Evolutionary conservation across 169 alveolate species (phyloP).

Genomic region (Eimeria necatrix): DNA sequence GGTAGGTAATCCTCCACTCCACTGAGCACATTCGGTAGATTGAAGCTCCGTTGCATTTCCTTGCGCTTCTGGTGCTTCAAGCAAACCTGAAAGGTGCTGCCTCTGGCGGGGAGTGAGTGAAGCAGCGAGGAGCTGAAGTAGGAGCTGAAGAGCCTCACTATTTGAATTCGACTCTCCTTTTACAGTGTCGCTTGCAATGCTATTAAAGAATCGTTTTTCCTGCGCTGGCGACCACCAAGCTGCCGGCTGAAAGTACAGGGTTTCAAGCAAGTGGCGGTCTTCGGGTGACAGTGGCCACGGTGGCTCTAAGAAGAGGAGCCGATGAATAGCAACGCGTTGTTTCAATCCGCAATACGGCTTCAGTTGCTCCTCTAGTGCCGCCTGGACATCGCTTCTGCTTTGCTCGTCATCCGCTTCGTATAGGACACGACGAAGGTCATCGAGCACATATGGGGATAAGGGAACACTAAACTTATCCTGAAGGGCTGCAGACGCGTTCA

Average conservation of each 20-base stretch:
- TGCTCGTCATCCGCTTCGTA: background rate
- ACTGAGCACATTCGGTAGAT: background rate
- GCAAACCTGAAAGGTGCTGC: background rate
- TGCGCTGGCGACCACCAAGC: constrained; percentile 58
- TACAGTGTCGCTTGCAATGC: background rate
- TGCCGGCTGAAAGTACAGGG: constrained; percentile 4
- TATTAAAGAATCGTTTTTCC: constrained; percentile 21
- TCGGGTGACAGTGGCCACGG: constrained; percentile 50
- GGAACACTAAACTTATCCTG: background rate
- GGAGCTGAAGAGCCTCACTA: background rate
- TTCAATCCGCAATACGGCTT: background rate
- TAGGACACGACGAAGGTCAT: background rate
- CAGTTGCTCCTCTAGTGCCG: constrained; percentile 35
- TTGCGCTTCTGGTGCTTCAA: background rate
- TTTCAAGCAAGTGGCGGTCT: constrained; percentile 16
- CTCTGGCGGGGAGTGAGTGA: constrained; percentile 19
- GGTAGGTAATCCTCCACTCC: background rate
- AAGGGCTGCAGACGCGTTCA: constrained; percentile 18
- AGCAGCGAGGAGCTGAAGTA: constrained; percentile 5
- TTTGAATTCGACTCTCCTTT: background rate
- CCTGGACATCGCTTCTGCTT: constrained; percentile 26
- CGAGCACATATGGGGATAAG: background rate
- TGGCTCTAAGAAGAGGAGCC: constrained; percentile 42
- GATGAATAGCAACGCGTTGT: constrained; percentile 14
- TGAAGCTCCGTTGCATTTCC: background rate